A percentile compares a stretch with the other conserved stretches of the same genome.
Evolutionary conservation across 169 alveolate genomes (phyloP).

Genomic region (Theileria annulata): DNA sequence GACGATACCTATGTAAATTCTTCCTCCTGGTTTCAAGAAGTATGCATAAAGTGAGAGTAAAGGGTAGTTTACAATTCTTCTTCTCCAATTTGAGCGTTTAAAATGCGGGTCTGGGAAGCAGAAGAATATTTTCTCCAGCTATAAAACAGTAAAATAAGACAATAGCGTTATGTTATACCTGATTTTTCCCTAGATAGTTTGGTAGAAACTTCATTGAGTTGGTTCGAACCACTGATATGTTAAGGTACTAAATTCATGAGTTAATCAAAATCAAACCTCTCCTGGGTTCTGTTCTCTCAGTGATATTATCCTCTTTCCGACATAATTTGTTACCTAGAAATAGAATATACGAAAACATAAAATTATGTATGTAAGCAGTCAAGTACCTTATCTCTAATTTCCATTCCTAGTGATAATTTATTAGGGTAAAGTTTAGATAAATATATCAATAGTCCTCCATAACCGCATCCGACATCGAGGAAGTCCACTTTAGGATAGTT

Average conservation of each 20-base stretch:
- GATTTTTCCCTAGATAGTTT: constrained; percentile 80
- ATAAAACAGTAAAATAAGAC: not conserved
- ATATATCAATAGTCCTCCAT: constrained; percentile 84
- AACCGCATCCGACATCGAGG: constrained; percentile 88
- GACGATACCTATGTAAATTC: constrained; percentile 68
- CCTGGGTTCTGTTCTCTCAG: constrained; percentile 65
- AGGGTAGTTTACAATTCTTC: constrained; percentile 81
- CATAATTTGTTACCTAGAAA: constrained; percentile 78
- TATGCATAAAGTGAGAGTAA: constrained; percentile 75
- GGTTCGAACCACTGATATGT: constrained; percentile 82
- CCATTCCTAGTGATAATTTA: constrained; percentile 81
- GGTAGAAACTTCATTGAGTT: constrained; percentile 87
- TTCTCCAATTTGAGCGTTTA: constrained; percentile 84
- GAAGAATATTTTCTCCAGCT: constrained; percentile 82
- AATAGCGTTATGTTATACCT: constrained; percentile 31
- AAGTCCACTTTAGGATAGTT: constrained; percentile 53
- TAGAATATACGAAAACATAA: constrained; percentile 14
- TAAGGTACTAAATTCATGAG: constrained; percentile 55
- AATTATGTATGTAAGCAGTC: not conserved
- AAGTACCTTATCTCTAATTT: constrained; percentile 82
- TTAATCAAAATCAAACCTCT: not conserved
- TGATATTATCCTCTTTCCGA: constrained; percentile 81
- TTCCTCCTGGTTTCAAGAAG: constrained; percentile 63
- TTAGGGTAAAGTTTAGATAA: constrained; percentile 74
- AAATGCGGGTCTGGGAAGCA: constrained; percentile 92